Percentiles rank a stretch among this genome's conserved stretches.
These are phyloP conservation scores for Geoglossum glabrum DNA, from an alignment of 495 filamentous ascomycete species.

Conservation along the genomic window DNA sequence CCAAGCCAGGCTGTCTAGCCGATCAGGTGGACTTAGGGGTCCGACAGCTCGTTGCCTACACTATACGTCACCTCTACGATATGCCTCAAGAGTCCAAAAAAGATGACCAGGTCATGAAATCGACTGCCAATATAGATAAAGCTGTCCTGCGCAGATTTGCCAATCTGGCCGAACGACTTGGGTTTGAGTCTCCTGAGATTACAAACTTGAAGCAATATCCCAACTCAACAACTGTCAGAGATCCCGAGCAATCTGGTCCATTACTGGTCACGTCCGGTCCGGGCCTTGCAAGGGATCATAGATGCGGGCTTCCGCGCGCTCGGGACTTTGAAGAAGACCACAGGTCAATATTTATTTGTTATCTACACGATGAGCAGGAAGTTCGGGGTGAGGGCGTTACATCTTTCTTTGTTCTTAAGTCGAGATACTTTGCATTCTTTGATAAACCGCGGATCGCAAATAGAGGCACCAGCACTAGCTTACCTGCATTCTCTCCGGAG, in stretches of 20 bases:
- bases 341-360: neutral
- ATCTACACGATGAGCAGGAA: neutral
- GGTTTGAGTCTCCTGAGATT: constrained; percentile 14
- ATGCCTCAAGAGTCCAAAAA: neutral
- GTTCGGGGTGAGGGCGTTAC: neutral
- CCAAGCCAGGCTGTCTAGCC: neutral
- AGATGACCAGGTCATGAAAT: neutral
- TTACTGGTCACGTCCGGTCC: neutral
- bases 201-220: neutral
- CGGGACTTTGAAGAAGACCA: neutral
- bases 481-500: too few relatives aligned
- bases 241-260: neutral
- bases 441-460: constrained; percentile 5
- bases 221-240: neutral
- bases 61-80: neutral
- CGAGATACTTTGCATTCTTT: constrained; percentile 21
- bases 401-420: constrained; percentile 17
- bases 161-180: constrained; percentile 12
- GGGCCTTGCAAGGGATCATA: too few relatives aligned
- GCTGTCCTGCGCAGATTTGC: constrained; percentile 9
- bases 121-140: neutral
- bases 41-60: neutral
- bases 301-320: neutral
- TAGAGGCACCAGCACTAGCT: neutral
- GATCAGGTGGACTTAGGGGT: neutral